phyloP scores from a whole-genome alignment of 352 stramenopile genomes.

The Vaucheria bursata region DNA sequence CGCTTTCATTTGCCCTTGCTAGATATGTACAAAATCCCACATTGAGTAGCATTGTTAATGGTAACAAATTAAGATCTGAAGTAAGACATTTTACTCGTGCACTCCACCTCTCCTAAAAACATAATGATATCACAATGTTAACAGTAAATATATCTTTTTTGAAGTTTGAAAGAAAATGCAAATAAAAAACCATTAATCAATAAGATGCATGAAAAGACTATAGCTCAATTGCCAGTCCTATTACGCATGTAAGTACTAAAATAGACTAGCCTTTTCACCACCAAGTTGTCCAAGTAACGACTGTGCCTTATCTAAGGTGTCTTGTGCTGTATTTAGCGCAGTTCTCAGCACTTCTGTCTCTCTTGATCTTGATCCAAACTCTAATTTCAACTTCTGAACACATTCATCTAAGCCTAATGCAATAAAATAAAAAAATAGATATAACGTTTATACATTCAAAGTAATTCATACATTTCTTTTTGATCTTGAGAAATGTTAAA shows the following conservation, averaged over 20 bases:
- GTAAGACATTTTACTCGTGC: constrained; percentile 74
- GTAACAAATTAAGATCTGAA: constrained; percentile 63
- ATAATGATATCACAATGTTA: no score
- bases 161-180: no score
- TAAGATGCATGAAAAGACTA: no score
- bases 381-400: constrained; percentile 72
- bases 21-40: constrained; percentile 84
- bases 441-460: neutral
- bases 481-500: neutral
- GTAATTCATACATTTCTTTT: neutral
- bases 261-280: constrained; percentile 64
- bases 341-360: constrained; percentile 78
- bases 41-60: constrained; percentile 75
- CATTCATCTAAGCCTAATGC: constrained; percentile 17
- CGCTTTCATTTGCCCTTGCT: constrained; percentile 74
- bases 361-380: constrained; percentile 75
- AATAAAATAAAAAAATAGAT: neutral
- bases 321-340: constrained; percentile 72
- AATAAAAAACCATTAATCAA: no score
- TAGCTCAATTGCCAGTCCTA: no score
- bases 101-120: constrained; percentile 64
- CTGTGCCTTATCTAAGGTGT: constrained; percentile 78
- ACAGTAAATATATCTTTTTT: no score
- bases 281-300: constrained; percentile 73
- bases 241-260: no score